A percentile compares a stretch with the other conserved stretches of the same genome.
These are phyloP conservation scores for Colletotrichum sp. DNA, from an alignment of 2,329 filamentous ascomycete species.

Conservation along the genomic window DNA sequence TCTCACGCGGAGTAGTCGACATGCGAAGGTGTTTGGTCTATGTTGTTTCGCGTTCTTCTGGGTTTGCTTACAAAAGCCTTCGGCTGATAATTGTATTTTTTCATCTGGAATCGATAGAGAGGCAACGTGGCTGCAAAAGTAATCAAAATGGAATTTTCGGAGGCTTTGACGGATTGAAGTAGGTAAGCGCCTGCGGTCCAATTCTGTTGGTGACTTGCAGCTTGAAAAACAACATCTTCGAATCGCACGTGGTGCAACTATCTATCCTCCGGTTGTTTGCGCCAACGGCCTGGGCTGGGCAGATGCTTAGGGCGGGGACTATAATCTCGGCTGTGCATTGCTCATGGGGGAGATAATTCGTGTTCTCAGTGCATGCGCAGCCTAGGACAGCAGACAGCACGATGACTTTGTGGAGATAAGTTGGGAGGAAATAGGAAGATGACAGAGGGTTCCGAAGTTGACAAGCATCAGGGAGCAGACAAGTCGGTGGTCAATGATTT, in stretches of 20 bases:
- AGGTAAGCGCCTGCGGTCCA: background rate
- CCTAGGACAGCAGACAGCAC: background rate
- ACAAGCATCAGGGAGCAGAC: background rate
- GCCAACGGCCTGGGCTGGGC: background rate
- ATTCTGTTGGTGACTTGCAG: background rate
- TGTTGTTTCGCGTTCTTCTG: background rate
- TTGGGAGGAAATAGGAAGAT: background rate
- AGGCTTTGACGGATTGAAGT: background rate
- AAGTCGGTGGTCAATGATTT: background rate
- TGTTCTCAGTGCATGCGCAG: background rate
- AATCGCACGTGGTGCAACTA: background rate
- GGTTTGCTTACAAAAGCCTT: background rate
- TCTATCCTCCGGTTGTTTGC: background rate
- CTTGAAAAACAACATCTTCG: background rate
- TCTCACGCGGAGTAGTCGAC: conserved; percentile 8
- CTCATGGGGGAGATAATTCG: background rate
- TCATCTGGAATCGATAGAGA: conserved; percentile 10
- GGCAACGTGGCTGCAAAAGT: conserved; percentile 8
- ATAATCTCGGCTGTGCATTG: background rate
- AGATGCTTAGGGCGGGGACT: background rate
- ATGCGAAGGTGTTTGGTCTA: background rate
- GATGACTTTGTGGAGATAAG: background rate
- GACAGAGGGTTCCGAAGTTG: background rate
- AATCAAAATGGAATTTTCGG: background rate
- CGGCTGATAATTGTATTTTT: conserved; percentile 12